A percentile compares a stretch with the other conserved stretches of the same genome.
Conservation (phyloP, 169 alveolate genomes). For the Eimeria brunetti region DNA sequence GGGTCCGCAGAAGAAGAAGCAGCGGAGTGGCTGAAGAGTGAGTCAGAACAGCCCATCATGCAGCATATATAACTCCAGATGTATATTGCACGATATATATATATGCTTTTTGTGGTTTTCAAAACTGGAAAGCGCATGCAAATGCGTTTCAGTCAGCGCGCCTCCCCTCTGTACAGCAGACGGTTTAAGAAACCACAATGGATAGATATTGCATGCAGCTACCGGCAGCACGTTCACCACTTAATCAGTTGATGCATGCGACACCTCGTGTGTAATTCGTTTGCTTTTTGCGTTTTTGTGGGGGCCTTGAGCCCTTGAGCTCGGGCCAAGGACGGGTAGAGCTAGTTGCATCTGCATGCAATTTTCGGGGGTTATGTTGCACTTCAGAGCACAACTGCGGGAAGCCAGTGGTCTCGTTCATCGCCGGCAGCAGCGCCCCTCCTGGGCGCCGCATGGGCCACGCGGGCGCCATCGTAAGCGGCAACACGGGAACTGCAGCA, state of each 20-base stretch:
- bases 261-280: background rate
- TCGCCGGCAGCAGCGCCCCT: conserved; percentile 99
- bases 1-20: conserved; percentile 99
- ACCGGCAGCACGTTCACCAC: background rate
- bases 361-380: background rate
- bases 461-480: conserved; percentile 99
- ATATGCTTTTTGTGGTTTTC: no score
- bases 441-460: conserved; percentile 99
- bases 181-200: background rate
- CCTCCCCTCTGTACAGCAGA: background rate
- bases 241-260: background rate
- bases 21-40: conserved; percentile 96
- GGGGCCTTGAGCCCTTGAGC: background rate
- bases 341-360: background rate
- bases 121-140: background rate
- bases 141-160: background rate
- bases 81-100: no score
- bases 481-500: conserved; percentile 98
- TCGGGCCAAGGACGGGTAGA: background rate
- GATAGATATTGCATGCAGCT: background rate
- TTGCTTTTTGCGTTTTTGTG: no score
- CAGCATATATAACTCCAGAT: no score
- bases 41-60: conserved; percentile 37
- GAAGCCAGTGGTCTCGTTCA: conserved; percentile 97
- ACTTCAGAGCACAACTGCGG: conserved; percentile 87